A percentile compares a stretch with the other conserved stretches of the same genome.
Evolutionary conservation across 495 filamentous ascomycete genomes (phyloP).

Genomic region (Pyrenopolyporus hunteri): DNA sequence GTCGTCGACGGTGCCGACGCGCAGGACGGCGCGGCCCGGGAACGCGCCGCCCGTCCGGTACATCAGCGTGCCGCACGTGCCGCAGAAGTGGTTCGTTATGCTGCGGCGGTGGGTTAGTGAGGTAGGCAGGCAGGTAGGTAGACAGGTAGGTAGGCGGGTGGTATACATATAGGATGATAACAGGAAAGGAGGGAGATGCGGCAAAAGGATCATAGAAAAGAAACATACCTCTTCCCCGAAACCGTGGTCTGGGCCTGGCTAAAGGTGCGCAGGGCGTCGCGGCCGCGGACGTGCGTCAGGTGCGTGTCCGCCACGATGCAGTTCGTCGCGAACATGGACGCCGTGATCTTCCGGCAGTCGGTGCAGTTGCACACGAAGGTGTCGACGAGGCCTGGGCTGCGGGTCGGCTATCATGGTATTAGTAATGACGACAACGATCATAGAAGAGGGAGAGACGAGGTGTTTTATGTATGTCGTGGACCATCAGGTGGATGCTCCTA

Average conservation of each 20-base stretch:
- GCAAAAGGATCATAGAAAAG: too few species aligned
- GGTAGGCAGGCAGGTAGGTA: background rate
- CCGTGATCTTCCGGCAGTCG: conserved; percentile 65
- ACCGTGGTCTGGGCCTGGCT: conserved; percentile 48
- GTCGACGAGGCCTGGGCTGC: conserved; percentile 52
- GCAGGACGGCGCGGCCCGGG: conserved; percentile 51
- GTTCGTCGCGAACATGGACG: conserved; percentile 64
- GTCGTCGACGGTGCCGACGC: conserved; percentile 63
- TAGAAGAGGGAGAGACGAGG: too few species aligned
- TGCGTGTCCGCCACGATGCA: conserved; percentile 53
- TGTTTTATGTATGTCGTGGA: too few species aligned
- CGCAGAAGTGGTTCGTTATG: conserved; percentile 64
- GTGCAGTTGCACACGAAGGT: conserved; percentile 63
- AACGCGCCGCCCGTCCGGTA: conserved; percentile 49
- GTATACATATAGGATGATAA: too few species aligned
- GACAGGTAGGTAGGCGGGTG: background rate
- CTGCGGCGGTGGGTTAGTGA: too few species aligned
- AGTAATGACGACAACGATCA: too few species aligned
- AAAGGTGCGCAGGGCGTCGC: conserved; percentile 50
- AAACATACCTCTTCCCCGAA: conserved; percentile 37
- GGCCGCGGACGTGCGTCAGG: conserved; percentile 55
- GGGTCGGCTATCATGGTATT: conserved; percentile 44
- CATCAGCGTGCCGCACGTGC: conserved; percentile 60
- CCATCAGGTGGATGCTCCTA: background rate
- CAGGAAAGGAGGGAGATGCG: too few species aligned